Base-by-base conservation (phyloP, 768 basidiomycete genomes). In the Fomitopsis pulvina region DNA sequence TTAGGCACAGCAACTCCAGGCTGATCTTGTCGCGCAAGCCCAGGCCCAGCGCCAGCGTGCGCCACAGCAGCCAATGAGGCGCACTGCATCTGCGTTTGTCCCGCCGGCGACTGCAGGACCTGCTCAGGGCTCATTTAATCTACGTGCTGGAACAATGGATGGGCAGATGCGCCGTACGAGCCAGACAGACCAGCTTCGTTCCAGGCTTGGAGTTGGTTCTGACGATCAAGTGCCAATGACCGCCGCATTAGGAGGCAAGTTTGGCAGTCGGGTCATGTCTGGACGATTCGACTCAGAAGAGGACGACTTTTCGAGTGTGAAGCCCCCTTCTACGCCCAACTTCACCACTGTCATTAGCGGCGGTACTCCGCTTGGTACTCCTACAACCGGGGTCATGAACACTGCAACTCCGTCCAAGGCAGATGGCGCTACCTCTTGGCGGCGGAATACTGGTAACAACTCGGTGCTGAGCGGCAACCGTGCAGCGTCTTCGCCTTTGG, bases 201-300 rank as follows among this genome's bases (percentile, higher is more conserved):
- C 81, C 32, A 83, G 81, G 62, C 71, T 83, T 39, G 76, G 79
- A 43, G 67, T 79, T 47, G 59, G 48, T 54, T 58, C 63, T 28
- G 79, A 82, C 41, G 83, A 85, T 38, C 78, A 79, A 52, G 73
- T 82, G 45, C 87, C 88, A 39, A 88, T 89, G 89, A 86, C 87
- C 25, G 87, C 90, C 41, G 75, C 81, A 37, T 72, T 89, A 29
- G 83, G 81, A 38, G 88, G 88, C 41, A 80, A 81, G 54, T 89
- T 87, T 52, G 87, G 87, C 26, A 75, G 80, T 56, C 84, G 89
- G 52, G 63, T 75, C 32, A 71, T 68, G 52, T 73, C 72, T 45
- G 65, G 64, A 28, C 59, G 66, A 46, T 73, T 71, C 41, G 74
- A 73, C 21, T 65, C 74, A 20, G 66, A 77, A 30, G 72, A 76